phyloP scores from a whole-genome alignment of 768 basidiomycete species.

The Russula sp. region DNA sequence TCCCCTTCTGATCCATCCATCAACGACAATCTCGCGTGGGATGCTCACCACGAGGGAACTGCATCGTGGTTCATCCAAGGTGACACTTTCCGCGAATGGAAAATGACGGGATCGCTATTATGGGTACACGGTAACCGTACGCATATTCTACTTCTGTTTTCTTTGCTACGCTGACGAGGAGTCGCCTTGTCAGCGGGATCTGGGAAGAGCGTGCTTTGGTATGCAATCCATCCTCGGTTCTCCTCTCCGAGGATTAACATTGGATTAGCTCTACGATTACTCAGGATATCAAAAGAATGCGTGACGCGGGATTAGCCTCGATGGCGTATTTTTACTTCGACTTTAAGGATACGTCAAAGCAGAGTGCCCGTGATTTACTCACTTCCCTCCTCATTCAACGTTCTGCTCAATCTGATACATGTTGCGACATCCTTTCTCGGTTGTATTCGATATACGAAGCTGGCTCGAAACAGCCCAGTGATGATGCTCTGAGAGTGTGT shows the following conservation, averaged over 20 bases:
- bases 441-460: background rate
- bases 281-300: background rate
- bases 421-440: background rate
- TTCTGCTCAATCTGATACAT: background rate
- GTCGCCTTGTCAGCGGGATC: background rate
- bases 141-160: too few species aligned
- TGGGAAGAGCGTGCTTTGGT: background rate
- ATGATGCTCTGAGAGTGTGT: too few species aligned
- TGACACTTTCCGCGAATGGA: too few species aligned
- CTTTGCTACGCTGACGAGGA: too few species aligned
- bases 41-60: too few species aligned
- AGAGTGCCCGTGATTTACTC: background rate
- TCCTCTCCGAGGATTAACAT: background rate
- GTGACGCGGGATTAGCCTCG: background rate
- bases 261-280: background rate
- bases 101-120: too few species aligned
- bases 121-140: background rate
- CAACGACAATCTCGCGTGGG: too few species aligned
- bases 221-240: too few species aligned
- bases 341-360: background rate
- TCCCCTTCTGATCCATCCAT: too few species aligned
- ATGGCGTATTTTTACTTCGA: background rate
- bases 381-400: background rate
- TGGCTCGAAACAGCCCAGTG: background rate
- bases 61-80: too few species aligned